phyloP scores from a whole-genome alignment of 2,329 filamentous ascomycete genomes.

The Byssothecium circinans region DNA sequence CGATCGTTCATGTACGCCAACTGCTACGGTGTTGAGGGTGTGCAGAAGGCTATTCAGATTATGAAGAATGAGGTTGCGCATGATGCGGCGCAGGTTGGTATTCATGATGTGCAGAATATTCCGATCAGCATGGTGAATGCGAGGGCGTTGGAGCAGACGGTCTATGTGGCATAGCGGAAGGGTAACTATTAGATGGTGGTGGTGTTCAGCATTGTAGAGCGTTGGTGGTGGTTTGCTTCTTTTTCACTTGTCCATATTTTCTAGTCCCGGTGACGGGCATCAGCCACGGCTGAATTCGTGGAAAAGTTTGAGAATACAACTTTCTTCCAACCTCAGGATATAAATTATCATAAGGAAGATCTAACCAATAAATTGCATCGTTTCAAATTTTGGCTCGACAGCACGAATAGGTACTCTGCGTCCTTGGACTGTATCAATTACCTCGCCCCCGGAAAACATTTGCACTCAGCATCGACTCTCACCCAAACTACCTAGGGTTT shows the following conservation, averaged over 20 bases:
- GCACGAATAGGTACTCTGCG: no score
- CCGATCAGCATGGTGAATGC: neutral
- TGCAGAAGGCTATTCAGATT: constrained; percentile 57
- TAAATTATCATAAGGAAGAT: no score
- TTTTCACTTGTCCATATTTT: neutral
- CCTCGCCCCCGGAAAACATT: no score
- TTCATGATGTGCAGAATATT: constrained; percentile 18
- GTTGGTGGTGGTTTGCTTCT: neutral
- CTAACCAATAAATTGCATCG: no score
- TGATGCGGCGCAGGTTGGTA: constrained; percentile 18
- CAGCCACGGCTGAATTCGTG: no score
- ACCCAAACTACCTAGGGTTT: no score
- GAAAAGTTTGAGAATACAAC: no score
- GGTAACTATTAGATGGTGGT: neutral
- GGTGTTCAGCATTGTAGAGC: neutral
- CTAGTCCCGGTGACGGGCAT: no score
- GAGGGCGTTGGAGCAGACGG: constrained; percentile 1
- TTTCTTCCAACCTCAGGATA: no score
- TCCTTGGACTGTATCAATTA: no score
- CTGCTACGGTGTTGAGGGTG: constrained; percentile 60
- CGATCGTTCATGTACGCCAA: constrained; percentile 54
- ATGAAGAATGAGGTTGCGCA: constrained; percentile 51
- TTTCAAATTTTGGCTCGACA: no score
- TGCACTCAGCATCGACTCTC: no score
- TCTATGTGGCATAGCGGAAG: neutral